Evolutionary conservation across 306 rosid genomes (phyloP), one percentile per base, ranked within the genome.

Genomic region (Quercus engelmannii): DNA sequence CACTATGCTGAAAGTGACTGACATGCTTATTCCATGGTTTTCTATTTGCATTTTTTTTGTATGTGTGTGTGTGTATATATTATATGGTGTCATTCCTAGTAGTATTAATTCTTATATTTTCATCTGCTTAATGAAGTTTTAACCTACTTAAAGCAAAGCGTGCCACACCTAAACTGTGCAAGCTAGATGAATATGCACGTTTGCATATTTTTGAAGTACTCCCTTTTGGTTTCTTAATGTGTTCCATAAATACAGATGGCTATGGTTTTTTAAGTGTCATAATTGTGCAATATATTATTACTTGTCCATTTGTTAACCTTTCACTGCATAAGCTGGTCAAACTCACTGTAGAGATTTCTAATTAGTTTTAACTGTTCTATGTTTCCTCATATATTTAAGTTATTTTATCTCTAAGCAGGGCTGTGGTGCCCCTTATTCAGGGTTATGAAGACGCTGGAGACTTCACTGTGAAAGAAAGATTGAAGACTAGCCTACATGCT

Each of bases 381-480:
- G 74, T 84, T 63, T 89, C 82, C 94, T 90, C 81, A 87, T 84
- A 65, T 70, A 59, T 63, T 80, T 61, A 73, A 75, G 78, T 81
- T 83, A 79, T 78, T 69, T 81, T 82, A 78, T 87, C 84, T 81
- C 86, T 89, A 83, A 90, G 82, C 96, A 95, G 99, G 99, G 92
- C 93, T 82, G 93, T 91, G 88, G 98, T 91, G 86, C 99, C 99
- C 83, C 99, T 95, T 90, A 93, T 95, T 89, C 98, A 95, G 94
- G 99, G 99, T 86, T 95, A 90, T 89, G 99, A 95, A 93, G 99
- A 95, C 76, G 97, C 98, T 74, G 98, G 99, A 63, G 99, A 95
- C 87, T 95, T 95, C 83, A 93, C 98, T 13, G 80, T 90, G 31
- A 76, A 87, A 49, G 96, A 91, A 85, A 93, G 97, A 88, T 86